Conservation (phyloP, 371 early-diverging fungal genomes). For the Lichtheimia hyalospora region DNA sequence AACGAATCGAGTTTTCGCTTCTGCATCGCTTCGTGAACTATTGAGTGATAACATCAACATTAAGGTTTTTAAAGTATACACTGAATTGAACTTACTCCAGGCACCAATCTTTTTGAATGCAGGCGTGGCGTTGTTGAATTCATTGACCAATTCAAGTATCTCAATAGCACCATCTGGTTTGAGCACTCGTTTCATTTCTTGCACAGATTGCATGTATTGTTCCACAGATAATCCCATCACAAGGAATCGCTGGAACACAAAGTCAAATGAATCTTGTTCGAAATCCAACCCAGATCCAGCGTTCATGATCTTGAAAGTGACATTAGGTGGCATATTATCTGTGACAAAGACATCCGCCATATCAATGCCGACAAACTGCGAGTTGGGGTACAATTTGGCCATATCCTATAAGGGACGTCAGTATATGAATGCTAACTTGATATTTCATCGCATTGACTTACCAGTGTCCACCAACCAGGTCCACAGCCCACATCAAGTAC, state of each 20-base stretch:
- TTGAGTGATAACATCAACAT: not conserved
- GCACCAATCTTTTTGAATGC: conserved; percentile 26
- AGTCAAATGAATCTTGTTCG: conserved; percentile 38
- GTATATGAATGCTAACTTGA: not conserved
- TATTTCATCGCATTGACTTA: not conserved
- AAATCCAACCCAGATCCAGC: conserved; percentile 35
- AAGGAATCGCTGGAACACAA: conserved; percentile 48
- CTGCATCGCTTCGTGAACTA: conserved; percentile 34
- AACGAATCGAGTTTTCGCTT: conserved; percentile 36
- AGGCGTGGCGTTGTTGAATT: conserved; percentile 31
- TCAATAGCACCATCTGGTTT: conserved; percentile 43
- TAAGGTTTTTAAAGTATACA: not conserved
- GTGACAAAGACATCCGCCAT: conserved; percentile 42
- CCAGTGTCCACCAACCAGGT: conserved; percentile 49
- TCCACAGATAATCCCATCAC: conserved; percentile 43
- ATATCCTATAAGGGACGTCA: conserved; percentile 29
- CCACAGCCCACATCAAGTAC: conserved; percentile 52
- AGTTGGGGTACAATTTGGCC: conserved; percentile 43
- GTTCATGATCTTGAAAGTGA: conserved; percentile 30
- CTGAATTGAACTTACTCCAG: conserved; percentile 33
- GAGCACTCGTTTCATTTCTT: conserved; percentile 43
- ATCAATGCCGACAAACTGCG: conserved; percentile 45
- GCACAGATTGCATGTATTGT: conserved; percentile 26
- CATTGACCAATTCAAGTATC: conserved; percentile 39
- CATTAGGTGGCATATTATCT: conserved; percentile 27